A percentile compares a stretch with the other conserved stretches of the same genome.
These are phyloP conservation scores for Chaetomium olivaceum DNA, from an alignment of 2,329 filamentous ascomycete genomes.

Conservation along the genomic window DNA sequence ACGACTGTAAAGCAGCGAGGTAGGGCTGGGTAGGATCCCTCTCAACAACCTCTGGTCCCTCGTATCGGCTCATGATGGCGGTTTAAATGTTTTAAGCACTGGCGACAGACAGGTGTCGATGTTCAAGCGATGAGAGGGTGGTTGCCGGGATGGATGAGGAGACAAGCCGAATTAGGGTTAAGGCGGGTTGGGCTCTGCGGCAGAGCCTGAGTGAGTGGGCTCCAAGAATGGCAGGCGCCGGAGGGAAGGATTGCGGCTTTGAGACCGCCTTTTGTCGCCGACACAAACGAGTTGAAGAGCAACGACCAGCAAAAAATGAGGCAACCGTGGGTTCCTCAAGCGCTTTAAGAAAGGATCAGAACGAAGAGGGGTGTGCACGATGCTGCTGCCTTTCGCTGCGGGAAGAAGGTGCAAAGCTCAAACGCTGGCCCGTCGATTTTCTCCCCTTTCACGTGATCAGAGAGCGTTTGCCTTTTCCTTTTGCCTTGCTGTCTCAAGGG, in stretches of 20 bases:
- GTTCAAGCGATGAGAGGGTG: not conserved
- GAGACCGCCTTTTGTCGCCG: not conserved
- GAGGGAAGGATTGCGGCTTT: not conserved
- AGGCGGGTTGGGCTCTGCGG: not conserved
- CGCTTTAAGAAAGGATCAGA: not conserved
- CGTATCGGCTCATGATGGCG: slow-evolving; percentile 22
- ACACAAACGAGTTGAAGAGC: not conserved
- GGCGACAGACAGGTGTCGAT: not conserved
- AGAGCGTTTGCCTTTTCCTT: no score
- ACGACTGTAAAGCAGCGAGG: slow-evolving; percentile 17
- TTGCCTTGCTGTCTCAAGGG: not conserved
- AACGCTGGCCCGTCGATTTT: not conserved
- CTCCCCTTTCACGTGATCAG: not conserved
- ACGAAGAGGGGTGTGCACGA: not conserved
- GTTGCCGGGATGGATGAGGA: not conserved
- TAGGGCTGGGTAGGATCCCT: slow-evolving; percentile 22
- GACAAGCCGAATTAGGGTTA: not conserved
- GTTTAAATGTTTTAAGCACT: slow-evolving; percentile 4
- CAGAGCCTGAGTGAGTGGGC: not conserved
- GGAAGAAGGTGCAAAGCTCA: not conserved
- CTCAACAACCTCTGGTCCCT: slow-evolving; percentile 11
- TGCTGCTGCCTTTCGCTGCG: slow-evolving; percentile 10
- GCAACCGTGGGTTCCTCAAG: not conserved
- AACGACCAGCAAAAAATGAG: not conserved
- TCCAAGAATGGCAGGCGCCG: not conserved